Evolutionary conservation across 176 grass and related monocot genomes (phyloP).

Genomic region (Oryza meyeriana): DNA sequence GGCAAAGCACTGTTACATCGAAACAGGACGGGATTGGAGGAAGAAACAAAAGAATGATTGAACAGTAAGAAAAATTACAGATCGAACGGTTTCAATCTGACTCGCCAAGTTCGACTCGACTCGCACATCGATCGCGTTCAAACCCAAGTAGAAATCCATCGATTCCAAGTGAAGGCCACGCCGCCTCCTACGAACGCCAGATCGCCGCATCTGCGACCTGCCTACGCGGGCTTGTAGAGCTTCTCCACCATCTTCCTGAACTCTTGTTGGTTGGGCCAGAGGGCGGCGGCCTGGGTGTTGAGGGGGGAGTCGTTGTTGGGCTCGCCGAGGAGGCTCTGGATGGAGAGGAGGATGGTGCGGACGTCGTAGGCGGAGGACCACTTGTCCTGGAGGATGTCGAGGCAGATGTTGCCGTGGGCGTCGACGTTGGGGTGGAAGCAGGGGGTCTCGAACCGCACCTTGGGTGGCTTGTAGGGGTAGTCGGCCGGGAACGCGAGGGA

Average conservation of each 20-base stretch:
- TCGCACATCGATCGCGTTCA: background rate
- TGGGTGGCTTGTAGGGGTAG: constrained; percentile 94
- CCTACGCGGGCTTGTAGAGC: constrained; percentile 59
- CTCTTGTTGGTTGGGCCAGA: constrained; percentile 91
- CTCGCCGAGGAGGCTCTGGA: constrained; percentile 91
- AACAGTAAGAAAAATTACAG: constrained; percentile 22
- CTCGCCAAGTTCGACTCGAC: background rate
- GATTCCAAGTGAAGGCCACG: background rate
- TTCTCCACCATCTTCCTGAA: constrained; percentile 98
- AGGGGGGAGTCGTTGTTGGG: constrained; percentile 96
- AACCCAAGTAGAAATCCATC: background rate
- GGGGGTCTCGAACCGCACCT: constrained; percentile 86
- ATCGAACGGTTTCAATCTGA: background rate
- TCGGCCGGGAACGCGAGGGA: constrained; percentile 70
- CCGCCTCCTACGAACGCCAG: background rate
- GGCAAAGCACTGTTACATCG: background rate
- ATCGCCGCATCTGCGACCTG: background rate
- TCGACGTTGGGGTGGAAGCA: constrained; percentile 99
- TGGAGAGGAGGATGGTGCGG: constrained; percentile 92
- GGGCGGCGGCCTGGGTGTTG: constrained; percentile 79
- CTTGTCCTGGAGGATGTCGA: constrained; percentile 97
- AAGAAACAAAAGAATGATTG: background rate
- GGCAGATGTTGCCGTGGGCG: constrained; percentile 86
- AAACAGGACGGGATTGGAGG: background rate
- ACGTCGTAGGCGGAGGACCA: constrained; percentile 99